These are phyloP conservation scores for Oryza rufipogon DNA, from an alignment of 176 grass and related monocot genomes.

Conservation along the genomic window DNA sequence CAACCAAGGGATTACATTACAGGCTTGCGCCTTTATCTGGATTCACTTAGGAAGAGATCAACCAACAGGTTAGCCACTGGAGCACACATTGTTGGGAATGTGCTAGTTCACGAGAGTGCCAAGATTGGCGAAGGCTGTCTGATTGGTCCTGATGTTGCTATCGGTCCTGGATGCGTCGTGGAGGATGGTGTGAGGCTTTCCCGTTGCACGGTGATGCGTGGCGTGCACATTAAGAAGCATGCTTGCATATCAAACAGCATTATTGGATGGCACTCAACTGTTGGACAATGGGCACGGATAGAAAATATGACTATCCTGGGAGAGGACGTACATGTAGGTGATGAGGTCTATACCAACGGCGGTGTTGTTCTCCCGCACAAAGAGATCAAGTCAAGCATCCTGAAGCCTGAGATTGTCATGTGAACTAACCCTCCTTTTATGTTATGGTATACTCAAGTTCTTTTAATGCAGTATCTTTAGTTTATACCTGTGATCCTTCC, in stretches of 20 bases:
- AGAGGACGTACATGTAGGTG: conserved; percentile 88
- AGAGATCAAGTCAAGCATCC: conserved; percentile 90
- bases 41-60: conserved; percentile 79
- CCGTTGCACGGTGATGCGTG: conserved; percentile 79
- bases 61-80: conserved; percentile 58
- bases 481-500: conserved; percentile 20
- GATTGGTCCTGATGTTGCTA: conserved; percentile 89
- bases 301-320: conserved; percentile 91
- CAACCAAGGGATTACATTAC: conserved; percentile 93
- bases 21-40: conserved; percentile 79
- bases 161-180: conserved; percentile 80
- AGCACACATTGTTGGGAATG: conserved; percentile 70
- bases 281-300: conserved; percentile 83
- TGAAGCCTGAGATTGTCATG: conserved; percentile 98
- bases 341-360: conserved; percentile 91
- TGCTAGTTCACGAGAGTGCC: conserved; percentile 78
- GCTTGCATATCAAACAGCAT: conserved; percentile 87
- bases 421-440: conserved; percentile 44
- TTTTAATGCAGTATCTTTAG: conserved; percentile 21
- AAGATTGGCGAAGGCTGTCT: conserved; percentile 91
- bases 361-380: conserved; percentile 92
- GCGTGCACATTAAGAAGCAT: conserved; percentile 80
- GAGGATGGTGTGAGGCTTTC: conserved; percentile 88
- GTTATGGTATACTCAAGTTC: conserved; percentile 17
- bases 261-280: conserved; percentile 90